These are phyloP conservation scores for Hawksworthiomyces lignivorus DNA, from an alignment of 2,329 filamentous ascomycete species.

Conservation along the genomic window DNA sequence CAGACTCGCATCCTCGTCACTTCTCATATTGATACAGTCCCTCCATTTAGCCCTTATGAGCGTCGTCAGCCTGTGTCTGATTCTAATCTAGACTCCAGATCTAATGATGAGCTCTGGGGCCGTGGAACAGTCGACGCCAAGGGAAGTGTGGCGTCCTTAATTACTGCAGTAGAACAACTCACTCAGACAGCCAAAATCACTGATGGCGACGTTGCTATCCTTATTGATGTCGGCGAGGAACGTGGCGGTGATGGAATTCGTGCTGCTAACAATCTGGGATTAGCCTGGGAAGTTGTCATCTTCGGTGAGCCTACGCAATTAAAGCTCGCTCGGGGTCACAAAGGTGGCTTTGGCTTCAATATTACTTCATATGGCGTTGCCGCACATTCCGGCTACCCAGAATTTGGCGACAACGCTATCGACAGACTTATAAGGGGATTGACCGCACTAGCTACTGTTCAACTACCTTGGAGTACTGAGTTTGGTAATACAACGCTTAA, in stretches of 20 bases:
- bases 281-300: not conserved
- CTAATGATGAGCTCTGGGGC: not conserved
- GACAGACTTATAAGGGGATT: not conserved
- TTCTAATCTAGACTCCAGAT: no score
- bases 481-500: slow-evolving; percentile 4
- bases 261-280: not conserved
- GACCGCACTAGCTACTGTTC: not conserved
- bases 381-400: slow-evolving; percentile 5
- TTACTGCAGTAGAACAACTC: not conserved
- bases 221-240: slow-evolving; percentile 7
- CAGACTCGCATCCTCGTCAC: slow-evolving; percentile 1
- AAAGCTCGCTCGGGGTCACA: slow-evolving; percentile 5
- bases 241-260: slow-evolving; percentile 4
- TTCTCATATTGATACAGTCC: slow-evolving; percentile 5
- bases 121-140: slow-evolving; percentile 6
- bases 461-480: not conserved
- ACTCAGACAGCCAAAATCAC: not conserved
- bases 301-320: slow-evolving; percentile 7
- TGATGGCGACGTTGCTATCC: not conserved
- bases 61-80: not conserved
- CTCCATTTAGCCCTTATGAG: not conserved
- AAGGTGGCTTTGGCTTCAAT: not conserved
- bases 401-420: slow-evolving; percentile 1
- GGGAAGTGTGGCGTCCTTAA: slow-evolving; percentile 1
- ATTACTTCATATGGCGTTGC: not conserved